phyloP scores from a whole-genome alignment of 805 yeast species.

The Schwanniomyces polymorphus region DNA sequence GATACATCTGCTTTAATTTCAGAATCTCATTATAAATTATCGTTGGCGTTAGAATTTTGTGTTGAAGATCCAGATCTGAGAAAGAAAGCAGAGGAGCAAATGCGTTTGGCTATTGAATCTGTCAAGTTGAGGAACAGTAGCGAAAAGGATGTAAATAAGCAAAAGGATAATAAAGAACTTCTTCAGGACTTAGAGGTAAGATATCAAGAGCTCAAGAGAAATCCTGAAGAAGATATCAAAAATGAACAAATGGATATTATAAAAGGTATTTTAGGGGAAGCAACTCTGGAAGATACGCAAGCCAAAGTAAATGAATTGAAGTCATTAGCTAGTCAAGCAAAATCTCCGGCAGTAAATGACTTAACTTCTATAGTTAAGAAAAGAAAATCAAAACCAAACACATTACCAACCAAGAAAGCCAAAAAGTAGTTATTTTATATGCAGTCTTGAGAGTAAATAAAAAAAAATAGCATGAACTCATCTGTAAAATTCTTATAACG shows the following conservation, averaged over 20 bases:
- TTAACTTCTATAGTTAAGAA: slow-evolving; percentile 64
- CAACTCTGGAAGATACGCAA: slow-evolving; percentile 17
- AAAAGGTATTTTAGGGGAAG: slow-evolving; percentile 57
- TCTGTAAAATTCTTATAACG: neutral
- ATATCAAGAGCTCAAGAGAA: slow-evolving; percentile 52
- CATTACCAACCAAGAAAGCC: slow-evolving; percentile 7
- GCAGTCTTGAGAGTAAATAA: neutral
- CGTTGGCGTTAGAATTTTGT: slow-evolving; percentile 74
- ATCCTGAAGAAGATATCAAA: slow-evolving; percentile 48
- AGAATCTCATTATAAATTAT: slow-evolving; percentile 78
- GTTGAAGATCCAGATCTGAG: slow-evolving; percentile 51
- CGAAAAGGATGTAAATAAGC: slow-evolving; percentile 42
- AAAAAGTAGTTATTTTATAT: slow-evolving; percentile 5
- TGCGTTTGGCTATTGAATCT: slow-evolving; percentile 50
- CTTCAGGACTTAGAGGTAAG: slow-evolving; percentile 58
- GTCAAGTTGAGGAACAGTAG: slow-evolving; percentile 40
- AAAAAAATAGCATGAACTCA: slow-evolving; percentile 1
- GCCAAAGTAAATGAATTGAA: slow-evolving; percentile 56
- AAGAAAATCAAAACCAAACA: slow-evolving; percentile 29
- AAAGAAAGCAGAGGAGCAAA: slow-evolving; percentile 52
- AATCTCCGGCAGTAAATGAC: slow-evolving; percentile 50
- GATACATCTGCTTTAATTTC: slow-evolving; percentile 59
- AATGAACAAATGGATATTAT: slow-evolving; percentile 54
- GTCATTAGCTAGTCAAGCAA: slow-evolving; percentile 42
- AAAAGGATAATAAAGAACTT: slow-evolving; percentile 44